A percentile compares a stretch with the other conserved stretches of the same genome.
Conservation (phyloP, 2,329 filamentous ascomycete species). For the Thermoascus crustaceus region DNA sequence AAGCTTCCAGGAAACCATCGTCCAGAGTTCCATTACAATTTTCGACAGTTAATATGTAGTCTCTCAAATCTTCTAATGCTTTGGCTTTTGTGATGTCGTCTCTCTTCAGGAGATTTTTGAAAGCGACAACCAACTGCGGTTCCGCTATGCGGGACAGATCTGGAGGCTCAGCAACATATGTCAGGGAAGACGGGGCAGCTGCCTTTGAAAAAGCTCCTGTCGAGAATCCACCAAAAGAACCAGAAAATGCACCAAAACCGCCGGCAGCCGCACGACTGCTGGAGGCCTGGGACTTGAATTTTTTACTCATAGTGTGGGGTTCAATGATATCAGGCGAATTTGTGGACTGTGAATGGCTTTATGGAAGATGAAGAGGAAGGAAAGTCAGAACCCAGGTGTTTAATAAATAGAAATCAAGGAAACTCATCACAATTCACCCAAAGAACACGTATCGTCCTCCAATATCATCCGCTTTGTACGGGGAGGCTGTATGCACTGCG, state of each 20-base stretch:
- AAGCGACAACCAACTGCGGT: constrained; percentile 74
- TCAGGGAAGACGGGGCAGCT: constrained; percentile 55
- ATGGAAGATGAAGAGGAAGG: constrained; percentile 15
- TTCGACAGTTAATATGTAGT: constrained; percentile 52
- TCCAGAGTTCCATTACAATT: constrained; percentile 56
- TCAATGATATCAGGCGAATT: not conserved
- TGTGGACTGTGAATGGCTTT: no score
- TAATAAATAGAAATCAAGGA: constrained; percentile 7
- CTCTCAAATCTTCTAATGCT: constrained; percentile 75
- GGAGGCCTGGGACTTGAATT: constrained; percentile 56
- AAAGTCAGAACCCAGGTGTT: constrained; percentile 16
- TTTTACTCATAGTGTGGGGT: constrained; percentile 50
- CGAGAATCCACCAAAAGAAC: constrained; percentile 37
- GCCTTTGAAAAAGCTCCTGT: constrained; percentile 30
- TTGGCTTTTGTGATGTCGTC: constrained; percentile 87
- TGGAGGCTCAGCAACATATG: constrained; percentile 79
- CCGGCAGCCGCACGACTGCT: constrained; percentile 51
- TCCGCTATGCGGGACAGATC: constrained; percentile 71
- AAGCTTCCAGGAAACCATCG: constrained; percentile 76
- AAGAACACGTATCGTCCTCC: constrained; percentile 1
- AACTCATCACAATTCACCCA: not conserved
- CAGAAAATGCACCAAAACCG: constrained; percentile 35
- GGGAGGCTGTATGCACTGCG: constrained; percentile 9
- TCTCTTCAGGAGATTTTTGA: constrained; percentile 89
- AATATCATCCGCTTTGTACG: constrained; percentile 8